These are phyloP conservation scores for Tardiomyces depauwii DNA, from an alignment of 1,139 yeast species.

Conservation along the genomic window DNA sequence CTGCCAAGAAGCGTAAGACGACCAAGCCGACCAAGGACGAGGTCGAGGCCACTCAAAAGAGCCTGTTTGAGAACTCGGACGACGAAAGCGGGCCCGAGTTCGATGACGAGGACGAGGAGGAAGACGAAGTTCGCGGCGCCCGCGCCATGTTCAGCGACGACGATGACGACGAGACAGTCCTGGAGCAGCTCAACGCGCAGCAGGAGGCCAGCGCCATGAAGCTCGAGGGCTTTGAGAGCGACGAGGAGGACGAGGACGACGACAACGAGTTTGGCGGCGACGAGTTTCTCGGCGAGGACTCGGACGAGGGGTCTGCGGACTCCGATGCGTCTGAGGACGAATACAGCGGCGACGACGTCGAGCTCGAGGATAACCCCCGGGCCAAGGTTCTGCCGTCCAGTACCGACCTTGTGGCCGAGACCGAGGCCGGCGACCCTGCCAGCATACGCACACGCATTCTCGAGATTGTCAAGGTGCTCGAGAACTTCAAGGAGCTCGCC, in stretches of 20 bases:
- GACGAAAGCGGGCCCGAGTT: slow-evolving; percentile 36
- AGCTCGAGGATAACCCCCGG: slow-evolving; percentile 17
- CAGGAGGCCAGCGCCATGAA: slow-evolving; percentile 61
- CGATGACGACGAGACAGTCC: slow-evolving; percentile 63
- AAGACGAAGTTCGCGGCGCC: slow-evolving; percentile 41
- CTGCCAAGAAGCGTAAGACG: slow-evolving; percentile 14
- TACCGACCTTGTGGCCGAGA: slow-evolving; percentile 45
- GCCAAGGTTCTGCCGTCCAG: slow-evolving; percentile 41
- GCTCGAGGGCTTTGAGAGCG: slow-evolving; percentile 40
- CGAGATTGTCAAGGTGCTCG: slow-evolving; percentile 91
- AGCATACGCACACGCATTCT: slow-evolving; percentile 87
- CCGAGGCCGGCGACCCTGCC: slow-evolving; percentile 67
- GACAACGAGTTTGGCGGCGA: slow-evolving; percentile 72
- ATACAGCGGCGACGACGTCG: slow-evolving; percentile 16
- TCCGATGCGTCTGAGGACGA: slow-evolving; percentile 54
- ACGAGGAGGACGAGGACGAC: slow-evolving; percentile 66
- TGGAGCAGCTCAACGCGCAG: slow-evolving; percentile 59
- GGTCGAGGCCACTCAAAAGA: slow-evolving; percentile 59
- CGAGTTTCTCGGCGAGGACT: slow-evolving; percentile 24
- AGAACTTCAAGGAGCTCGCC: slow-evolving; percentile 73
- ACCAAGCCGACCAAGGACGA: slow-evolving; percentile 38
- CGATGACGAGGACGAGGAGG: slow-evolving; percentile 48
- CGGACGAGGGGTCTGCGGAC: slow-evolving; percentile 56
- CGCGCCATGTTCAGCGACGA: slow-evolving; percentile 84
- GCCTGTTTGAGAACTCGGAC: slow-evolving; percentile 71